These are phyloP conservation scores for Periglandula ipomoeae DNA, from an alignment of 2,329 filamentous ascomycete species.

Conservation along the genomic window DNA sequence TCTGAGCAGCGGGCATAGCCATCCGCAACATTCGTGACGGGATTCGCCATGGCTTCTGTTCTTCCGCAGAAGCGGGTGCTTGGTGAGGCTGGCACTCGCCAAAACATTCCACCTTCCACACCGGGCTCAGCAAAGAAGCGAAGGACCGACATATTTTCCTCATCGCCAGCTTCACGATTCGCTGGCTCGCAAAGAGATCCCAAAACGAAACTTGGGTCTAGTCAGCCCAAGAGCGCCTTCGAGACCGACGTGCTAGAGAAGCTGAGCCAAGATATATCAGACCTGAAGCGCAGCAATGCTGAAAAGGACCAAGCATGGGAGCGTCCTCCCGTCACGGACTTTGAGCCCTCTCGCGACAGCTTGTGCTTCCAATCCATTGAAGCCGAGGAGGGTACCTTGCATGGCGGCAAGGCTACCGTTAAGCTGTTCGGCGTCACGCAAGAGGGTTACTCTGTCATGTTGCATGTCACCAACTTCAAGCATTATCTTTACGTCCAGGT, in stretches of 20 bases:
- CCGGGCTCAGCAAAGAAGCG: conserved; percentile 64
- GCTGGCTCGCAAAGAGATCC: conserved; percentile 54
- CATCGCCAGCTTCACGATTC: conserved; percentile 47
- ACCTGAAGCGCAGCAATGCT: conserved; percentile 74
- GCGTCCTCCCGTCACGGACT: conserved; percentile 43
- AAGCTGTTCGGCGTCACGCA: conserved; percentile 89
- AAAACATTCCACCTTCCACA: conserved; percentile 50
- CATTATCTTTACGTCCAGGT: conserved; percentile 95
- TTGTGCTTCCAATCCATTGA: conserved; percentile 96
- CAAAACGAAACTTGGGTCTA: conserved; percentile 56
- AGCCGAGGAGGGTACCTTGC: conserved; percentile 76
- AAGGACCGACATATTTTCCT: conserved; percentile 53
- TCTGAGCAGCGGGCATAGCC: neutral
- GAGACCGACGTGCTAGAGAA: conserved; percentile 93
- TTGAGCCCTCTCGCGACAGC: conserved; percentile 50
- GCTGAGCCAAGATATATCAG: conserved; percentile 85
- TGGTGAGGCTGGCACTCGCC: conserved; percentile 56
- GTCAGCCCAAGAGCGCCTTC: conserved; percentile 81
- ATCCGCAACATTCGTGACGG: neutral
- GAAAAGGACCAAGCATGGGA: conserved; percentile 95
- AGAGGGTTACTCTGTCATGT: conserved; percentile 77
- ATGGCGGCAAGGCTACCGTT: conserved; percentile 67
- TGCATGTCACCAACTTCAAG: conserved; percentile 92
- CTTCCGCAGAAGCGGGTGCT: conserved; percentile 66
- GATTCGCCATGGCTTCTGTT: conserved; percentile 36